These are phyloP conservation scores for Colletotrichum sp. DNA, from an alignment of 2,329 filamentous ascomycete genomes.

Conservation along the genomic window DNA sequence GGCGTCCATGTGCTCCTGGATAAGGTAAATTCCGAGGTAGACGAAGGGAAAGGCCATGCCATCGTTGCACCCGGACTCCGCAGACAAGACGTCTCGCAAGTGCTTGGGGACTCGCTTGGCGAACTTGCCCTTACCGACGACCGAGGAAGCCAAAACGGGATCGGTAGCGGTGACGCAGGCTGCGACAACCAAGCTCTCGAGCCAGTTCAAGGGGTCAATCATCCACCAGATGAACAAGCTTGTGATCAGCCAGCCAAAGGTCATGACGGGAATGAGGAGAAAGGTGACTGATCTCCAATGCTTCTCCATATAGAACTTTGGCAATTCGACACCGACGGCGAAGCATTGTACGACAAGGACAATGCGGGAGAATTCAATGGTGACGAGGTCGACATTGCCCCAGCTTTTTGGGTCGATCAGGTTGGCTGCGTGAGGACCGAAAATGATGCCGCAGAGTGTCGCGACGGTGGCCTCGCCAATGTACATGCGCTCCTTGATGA, in stretches of 20 bases:
- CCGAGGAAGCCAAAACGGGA: constrained; percentile 94
- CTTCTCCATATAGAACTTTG: constrained; percentile 94
- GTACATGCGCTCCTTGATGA: constrained; percentile 98
- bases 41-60: constrained; percentile 99
- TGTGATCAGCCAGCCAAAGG: constrained; percentile 90
- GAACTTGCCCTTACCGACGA: constrained; percentile 98
- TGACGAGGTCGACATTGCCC: constrained; percentile 87
- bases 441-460: constrained; percentile 86
- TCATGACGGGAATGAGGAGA: constrained; percentile 94
- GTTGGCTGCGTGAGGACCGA: constrained; percentile 83
- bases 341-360: constrained; percentile 93
- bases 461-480: constrained; percentile 98
- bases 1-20: constrained; percentile 77
- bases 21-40: constrained; percentile 89
- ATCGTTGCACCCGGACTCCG: constrained; percentile 98
- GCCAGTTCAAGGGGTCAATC: constrained; percentile 78
- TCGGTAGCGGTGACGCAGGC: constrained; percentile 98
- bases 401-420: constrained; percentile 78
- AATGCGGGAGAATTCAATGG: constrained; percentile 87
- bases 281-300: constrained; percentile 94
- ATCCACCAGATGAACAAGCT: constrained; percentile 97
- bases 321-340: constrained; percentile 88
- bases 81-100: constrained; percentile 91
- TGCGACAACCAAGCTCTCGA: constrained; percentile 85
- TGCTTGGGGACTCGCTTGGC: constrained; percentile 97